These are phyloP conservation scores for Amoebophrya sp. DNA, from an alignment of 169 alveolate species.

Conservation along the genomic window DNA sequence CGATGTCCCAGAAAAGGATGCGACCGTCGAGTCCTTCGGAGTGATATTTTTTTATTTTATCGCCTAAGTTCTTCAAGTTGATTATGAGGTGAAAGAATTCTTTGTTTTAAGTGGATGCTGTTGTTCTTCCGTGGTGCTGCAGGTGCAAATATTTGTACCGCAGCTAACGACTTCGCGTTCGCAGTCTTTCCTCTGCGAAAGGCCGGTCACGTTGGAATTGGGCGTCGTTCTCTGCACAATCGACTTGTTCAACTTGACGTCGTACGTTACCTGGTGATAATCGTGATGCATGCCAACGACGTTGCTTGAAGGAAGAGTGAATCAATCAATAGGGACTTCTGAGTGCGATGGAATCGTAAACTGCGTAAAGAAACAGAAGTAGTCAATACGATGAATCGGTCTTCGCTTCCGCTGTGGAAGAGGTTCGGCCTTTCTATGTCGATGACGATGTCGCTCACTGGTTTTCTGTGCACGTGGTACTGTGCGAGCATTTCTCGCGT, in stretches of 20 bases:
- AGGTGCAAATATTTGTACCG: too few relatives aligned
- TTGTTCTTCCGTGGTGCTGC: too few relatives aligned
- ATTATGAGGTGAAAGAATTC: too few relatives aligned
- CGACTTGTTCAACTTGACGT: not conserved
- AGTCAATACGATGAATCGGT: not conserved
- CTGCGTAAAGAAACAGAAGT: too few relatives aligned
- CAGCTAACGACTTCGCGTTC: not conserved
- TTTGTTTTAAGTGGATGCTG: too few relatives aligned
- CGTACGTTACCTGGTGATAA: not conserved
- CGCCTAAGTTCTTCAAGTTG: too few relatives aligned
- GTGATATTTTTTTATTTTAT: too few relatives aligned
- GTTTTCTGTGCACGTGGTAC: not conserved
- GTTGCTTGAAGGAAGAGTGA: too few relatives aligned
- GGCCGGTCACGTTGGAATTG: not conserved
- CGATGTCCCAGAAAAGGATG: not conserved
- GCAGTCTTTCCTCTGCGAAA: not conserved
- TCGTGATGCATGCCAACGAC: too few relatives aligned
- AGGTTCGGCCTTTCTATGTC: not conserved
- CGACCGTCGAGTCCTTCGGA: not conserved
- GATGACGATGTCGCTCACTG: not conserved
- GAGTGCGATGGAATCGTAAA: too few relatives aligned
- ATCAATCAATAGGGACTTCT: too few relatives aligned
- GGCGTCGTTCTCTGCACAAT: not conserved
- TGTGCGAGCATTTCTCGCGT: not conserved
- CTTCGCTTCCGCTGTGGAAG: not conserved